Conservation (phyloP, 306 rosid genomes). For the Quercus bicolor region DNA sequence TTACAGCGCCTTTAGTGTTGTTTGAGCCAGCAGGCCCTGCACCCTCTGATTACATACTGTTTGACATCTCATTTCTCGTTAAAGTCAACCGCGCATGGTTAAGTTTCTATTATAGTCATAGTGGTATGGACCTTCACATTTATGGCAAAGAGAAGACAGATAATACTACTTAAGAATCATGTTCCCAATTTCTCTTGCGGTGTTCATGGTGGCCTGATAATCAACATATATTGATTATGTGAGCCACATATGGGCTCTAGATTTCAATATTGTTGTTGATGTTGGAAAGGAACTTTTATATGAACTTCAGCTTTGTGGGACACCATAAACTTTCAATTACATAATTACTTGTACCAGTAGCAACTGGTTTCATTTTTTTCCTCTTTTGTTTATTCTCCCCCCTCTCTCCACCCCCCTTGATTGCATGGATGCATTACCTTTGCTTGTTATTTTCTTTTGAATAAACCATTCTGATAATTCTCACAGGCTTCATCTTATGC, state of each 20-base stretch:
- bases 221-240: not conserved
- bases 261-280: not conserved
- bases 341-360: not conserved
- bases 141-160: constrained; percentile 10
- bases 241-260: constrained; percentile 23
- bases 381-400: too few relatives aligned
- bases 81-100: constrained; percentile 6
- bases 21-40: not conserved
- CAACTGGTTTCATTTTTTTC: not conserved
- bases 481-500: not conserved
- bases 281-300: not conserved
- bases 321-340: not conserved
- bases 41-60: not conserved
- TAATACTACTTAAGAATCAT: not conserved
- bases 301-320: not conserved
- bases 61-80: not conserved
- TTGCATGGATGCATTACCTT: not conserved
- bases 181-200: not conserved
- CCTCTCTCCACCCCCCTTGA: too few relatives aligned
- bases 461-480: not conserved
- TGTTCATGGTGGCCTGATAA: constrained; percentile 10
- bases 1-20: not conserved
- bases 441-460: not conserved
- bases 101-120: not conserved
- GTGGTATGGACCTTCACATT: constrained; percentile 17